These are phyloP conservation scores for Fusarium sp. DNA, from an alignment of 2,329 filamentous ascomycete species.

Conservation along the genomic window DNA sequence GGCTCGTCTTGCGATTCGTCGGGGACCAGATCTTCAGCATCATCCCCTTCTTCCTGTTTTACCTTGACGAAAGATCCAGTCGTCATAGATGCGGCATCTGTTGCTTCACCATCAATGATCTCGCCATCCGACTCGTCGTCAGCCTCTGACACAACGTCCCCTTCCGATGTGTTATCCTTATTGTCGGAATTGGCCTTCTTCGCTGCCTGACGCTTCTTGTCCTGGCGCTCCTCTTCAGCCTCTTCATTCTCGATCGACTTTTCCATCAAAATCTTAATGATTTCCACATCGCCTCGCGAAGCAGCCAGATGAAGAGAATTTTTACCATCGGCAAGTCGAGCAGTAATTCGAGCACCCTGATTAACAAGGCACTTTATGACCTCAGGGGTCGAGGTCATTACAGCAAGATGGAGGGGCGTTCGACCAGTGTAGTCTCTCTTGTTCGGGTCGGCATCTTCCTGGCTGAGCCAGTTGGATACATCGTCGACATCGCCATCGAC, in stretches of 20 bases:
- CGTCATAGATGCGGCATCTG: slow-evolving; percentile 62
- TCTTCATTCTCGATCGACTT: slow-evolving; percentile 81
- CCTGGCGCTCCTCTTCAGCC: slow-evolving; percentile 69
- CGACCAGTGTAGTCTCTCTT: slow-evolving; percentile 81
- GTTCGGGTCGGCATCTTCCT: slow-evolving; percentile 77
- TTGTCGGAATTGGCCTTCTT: slow-evolving; percentile 20
- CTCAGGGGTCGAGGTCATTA: slow-evolving; percentile 73
- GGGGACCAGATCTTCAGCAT: slow-evolving; percentile 53
- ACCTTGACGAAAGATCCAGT: slow-evolving; percentile 83
- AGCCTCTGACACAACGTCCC: slow-evolving; percentile 18
- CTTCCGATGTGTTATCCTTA: not conserved
- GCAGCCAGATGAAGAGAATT: slow-evolving; percentile 88
- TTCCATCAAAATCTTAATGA: slow-evolving; percentile 77
- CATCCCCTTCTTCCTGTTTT: slow-evolving; percentile 55
- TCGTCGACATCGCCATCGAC: slow-evolving; percentile 77
- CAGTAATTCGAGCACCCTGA: slow-evolving; percentile 76
- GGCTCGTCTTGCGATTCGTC: slow-evolving; percentile 73
- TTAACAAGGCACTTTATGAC: slow-evolving; percentile 79
- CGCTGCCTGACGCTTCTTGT: slow-evolving; percentile 57
- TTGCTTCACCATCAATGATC: slow-evolving; percentile 57
- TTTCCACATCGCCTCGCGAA: slow-evolving; percentile 73
- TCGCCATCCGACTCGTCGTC: slow-evolving; percentile 56
- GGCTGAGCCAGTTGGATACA: slow-evolving; percentile 75
- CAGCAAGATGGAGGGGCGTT: slow-evolving; percentile 81
- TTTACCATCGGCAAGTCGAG: slow-evolving; percentile 80